These are phyloP conservation scores for Apostasia ramifera DNA, from an alignment of 106 monocot species.

Conservation along the genomic window DNA sequence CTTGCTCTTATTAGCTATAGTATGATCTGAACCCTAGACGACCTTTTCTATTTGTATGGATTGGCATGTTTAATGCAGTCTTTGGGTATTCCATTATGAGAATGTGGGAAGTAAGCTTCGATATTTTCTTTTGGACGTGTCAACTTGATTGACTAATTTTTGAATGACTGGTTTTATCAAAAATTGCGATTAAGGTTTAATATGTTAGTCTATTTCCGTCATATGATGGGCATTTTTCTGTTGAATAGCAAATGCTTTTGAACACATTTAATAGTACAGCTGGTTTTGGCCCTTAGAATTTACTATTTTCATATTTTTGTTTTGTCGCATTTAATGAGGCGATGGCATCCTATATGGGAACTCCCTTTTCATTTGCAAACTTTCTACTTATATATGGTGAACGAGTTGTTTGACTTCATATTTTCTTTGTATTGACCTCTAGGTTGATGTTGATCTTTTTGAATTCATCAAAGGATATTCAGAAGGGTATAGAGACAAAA, in stretches of 20 bases:
- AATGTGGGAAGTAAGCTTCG: background rate
- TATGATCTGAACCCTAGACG: too few relatives aligned
- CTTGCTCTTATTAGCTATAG: too few relatives aligned
- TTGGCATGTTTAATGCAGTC: background rate
- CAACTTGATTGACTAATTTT: background rate
- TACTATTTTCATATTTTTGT: background rate
- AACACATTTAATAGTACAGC: background rate
- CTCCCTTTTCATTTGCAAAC: too few relatives aligned
- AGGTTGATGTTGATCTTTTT: slow-evolving; percentile 77
- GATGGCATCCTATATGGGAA: background rate
- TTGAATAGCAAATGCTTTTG: background rate
- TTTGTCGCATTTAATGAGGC: background rate
- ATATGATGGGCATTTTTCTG: background rate
- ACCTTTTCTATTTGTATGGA: too few relatives aligned
- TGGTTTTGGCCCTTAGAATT: background rate
- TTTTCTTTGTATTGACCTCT: background rate
- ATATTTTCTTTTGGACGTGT: background rate
- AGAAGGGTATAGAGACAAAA: slow-evolving; percentile 33
- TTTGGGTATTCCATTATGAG: background rate
- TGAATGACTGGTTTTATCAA: background rate
- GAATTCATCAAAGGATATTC: slow-evolving; percentile 80
- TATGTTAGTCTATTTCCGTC: background rate
- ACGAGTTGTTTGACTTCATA: too few relatives aligned
- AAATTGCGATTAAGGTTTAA: background rate
- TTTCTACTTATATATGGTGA: too few relatives aligned